A percentile compares a stretch with the other conserved stretches of the same genome.
phyloP scores from a whole-genome alignment of 2,329 filamentous ascomycete genomes.

The Biscogniauxia mediterranea region DNA sequence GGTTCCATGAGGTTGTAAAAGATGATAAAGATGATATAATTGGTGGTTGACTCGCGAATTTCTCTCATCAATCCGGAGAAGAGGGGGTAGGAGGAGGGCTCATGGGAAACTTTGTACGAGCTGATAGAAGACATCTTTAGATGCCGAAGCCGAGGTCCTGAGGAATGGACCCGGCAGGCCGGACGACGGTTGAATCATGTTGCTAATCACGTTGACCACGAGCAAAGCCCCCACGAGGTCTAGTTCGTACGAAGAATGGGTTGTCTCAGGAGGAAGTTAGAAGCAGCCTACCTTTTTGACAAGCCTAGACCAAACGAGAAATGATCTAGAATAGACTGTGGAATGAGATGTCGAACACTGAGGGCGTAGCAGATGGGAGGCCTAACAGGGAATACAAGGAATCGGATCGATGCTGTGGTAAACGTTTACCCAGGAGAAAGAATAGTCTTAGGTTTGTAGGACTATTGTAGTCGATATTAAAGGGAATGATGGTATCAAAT shows the following conservation, averaged over 20 bases:
- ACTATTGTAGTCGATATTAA: neutral
- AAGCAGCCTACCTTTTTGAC: conserved; percentile 22
- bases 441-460: neutral
- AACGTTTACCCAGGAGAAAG: neutral
- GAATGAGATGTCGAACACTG: conserved; percentile 20
- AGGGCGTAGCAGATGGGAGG: neutral
- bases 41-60: neutral
- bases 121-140: conserved; percentile 10
- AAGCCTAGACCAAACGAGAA: conserved; percentile 5
- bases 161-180: conserved; percentile 27
- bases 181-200: conserved; percentile 20
- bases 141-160: conserved; percentile 3
- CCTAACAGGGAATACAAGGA: neutral
- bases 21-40: neutral
- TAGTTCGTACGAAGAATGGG: conserved; percentile 24
- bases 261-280: conserved; percentile 24
- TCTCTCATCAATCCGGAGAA: neutral
- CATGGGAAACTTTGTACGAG: conserved; percentile 10
- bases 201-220: conserved; percentile 6
- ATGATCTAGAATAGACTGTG: conserved; percentile 19
- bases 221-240: conserved; percentile 14
- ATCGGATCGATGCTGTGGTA: neutral
- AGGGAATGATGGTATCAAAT: neutral
- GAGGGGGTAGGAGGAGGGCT: too few relatives aligned
- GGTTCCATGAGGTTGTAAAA: neutral